Evolutionary conservation across 805 yeast genomes (phyloP).

Genomic region (Yarrowia keelungensis): DNA sequence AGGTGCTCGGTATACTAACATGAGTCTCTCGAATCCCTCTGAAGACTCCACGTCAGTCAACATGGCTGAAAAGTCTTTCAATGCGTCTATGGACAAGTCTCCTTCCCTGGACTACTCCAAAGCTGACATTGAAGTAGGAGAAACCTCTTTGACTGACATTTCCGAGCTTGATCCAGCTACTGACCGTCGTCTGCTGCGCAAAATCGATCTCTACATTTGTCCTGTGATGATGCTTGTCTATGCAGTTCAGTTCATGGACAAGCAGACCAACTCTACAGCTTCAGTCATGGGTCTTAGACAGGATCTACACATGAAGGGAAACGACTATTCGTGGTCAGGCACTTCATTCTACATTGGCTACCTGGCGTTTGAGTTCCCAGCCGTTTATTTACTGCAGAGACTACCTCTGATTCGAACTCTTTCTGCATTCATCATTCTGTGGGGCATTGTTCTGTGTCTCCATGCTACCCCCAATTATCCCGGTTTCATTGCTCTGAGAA

Average conservation of each 20-base stretch:
- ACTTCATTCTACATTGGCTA: constrained; percentile 9
- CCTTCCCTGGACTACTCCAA: neutral
- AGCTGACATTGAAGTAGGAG: constrained; percentile 7
- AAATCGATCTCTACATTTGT: constrained; percentile 10
- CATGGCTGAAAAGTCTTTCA: too few species aligned
- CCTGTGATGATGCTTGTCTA: constrained; percentile 22
- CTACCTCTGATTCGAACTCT: constrained; percentile 6
- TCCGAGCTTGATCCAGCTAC: constrained; percentile 9
- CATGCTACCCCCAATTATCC: constrained; percentile 25
- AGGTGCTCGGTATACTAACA: too few species aligned
- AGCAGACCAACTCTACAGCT: constrained; percentile 15
- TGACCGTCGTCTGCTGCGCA: constrained; percentile 1
- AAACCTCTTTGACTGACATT: neutral
- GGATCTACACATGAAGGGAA: constrained; percentile 10
- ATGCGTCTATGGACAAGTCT: neutral
- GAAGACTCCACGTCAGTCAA: neutral
- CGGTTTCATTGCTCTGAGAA: constrained; percentile 13
- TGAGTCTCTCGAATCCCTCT: too few species aligned
- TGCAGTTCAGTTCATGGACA: constrained; percentile 26
- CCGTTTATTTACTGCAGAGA: constrained; percentile 2
- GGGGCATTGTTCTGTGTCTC: constrained; percentile 18
- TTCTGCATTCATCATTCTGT: constrained; percentile 6
- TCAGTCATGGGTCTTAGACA: constrained; percentile 6
- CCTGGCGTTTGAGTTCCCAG: constrained; percentile 10
- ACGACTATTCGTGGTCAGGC: constrained; percentile 19